A percentile compares a stretch with the other conserved stretches of the same genome.
These are phyloP conservation scores for Ambrosia hybrid DNA, from an alignment of 140 eudicot genomes.

Conservation along the genomic window DNA sequence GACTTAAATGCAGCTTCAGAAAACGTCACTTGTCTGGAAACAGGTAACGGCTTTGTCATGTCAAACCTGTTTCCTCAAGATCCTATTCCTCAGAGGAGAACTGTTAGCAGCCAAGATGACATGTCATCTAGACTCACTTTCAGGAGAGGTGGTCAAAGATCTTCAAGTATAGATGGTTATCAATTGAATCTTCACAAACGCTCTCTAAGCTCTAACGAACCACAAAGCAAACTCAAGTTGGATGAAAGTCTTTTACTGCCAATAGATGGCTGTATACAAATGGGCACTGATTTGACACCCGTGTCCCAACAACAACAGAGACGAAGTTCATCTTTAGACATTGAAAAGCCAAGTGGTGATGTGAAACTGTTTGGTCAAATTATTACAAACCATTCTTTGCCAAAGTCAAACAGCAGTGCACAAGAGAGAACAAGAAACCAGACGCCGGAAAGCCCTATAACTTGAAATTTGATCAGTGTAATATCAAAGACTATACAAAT, in stretches of 20 bases:
- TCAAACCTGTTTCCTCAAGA: constrained; percentile 32
- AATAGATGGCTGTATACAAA: constrained; percentile 38
- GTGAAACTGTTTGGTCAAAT: constrained; percentile 91
- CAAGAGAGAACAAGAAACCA: constrained; percentile 25
- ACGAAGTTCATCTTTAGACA: constrained; percentile 39
- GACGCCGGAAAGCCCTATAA: constrained; percentile 33
- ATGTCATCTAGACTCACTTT: constrained; percentile 39
- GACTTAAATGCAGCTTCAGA: constrained; percentile 31
- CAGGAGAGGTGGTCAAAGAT: constrained; percentile 33
- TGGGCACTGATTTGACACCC: constrained; percentile 36
- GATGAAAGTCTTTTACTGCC: constrained; percentile 32
- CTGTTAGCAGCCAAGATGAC: constrained; percentile 32
- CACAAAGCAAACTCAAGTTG: constrained; percentile 29
- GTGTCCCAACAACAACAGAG: constrained; percentile 40
- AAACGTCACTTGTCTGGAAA: constrained; percentile 13
- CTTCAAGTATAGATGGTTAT: constrained; percentile 33
- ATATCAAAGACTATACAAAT: constrained; percentile 11
- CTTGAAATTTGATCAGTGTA: constrained; percentile 41
- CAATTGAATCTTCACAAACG: constrained; percentile 43
- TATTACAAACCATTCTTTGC: constrained; percentile 41
- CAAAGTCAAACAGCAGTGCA: constrained; percentile 32
- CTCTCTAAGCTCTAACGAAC: constrained; percentile 33
- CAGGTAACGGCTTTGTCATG: constrained; percentile 26
- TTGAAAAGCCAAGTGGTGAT: constrained; percentile 60
- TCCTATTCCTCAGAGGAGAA: constrained; percentile 24